Conservation (phyloP, 768 basidiomycete genomes). For the Botryobasidium botryosum region DNA sequence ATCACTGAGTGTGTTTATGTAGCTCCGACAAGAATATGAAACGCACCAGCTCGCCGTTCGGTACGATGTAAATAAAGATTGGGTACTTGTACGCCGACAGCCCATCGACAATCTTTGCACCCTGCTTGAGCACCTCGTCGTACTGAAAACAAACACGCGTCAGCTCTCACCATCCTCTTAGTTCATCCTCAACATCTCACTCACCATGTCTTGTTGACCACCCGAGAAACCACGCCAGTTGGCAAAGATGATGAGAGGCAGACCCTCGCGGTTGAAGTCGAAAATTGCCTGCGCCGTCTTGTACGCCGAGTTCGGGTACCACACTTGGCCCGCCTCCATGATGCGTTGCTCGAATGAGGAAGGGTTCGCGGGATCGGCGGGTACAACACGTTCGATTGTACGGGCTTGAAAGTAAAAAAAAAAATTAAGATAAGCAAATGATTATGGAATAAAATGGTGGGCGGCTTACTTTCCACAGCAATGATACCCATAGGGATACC, state of each 20-base stretch:
- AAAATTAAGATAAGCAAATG: neutral
- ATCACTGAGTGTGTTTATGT: neutral
- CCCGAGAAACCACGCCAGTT: constrained; percentile 99
- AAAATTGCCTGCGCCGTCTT: constrained; percentile 99
- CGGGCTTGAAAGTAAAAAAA: constrained; percentile 29
- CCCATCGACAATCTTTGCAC: constrained; percentile 96
- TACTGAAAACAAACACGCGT: constrained; percentile 24
- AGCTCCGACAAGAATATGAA: neutral
- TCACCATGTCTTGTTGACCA: constrained; percentile 89
- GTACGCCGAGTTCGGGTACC: constrained; percentile 99
- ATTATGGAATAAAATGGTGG: neutral
- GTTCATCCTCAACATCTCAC: no score
- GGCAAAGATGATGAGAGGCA: constrained; percentile 95
- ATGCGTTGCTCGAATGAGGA: constrained; percentile 92
- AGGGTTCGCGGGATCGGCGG: constrained; percentile 95
- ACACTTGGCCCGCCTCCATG: constrained; percentile 99
- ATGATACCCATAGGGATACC: constrained; percentile 98
- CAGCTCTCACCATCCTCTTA: no score
- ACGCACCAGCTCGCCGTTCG: constrained; percentile 72
- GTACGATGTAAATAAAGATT: constrained; percentile 95
- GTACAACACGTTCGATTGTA: constrained; percentile 89
- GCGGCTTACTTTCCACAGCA: constrained; percentile 69
- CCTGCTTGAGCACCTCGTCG: constrained; percentile 92
- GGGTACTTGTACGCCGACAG: constrained; percentile 94
- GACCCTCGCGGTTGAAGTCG: constrained; percentile 92